phyloP scores from a whole-genome alignment of 768 basidiomycete species.

The Fistulinella prunicolor region DNA sequence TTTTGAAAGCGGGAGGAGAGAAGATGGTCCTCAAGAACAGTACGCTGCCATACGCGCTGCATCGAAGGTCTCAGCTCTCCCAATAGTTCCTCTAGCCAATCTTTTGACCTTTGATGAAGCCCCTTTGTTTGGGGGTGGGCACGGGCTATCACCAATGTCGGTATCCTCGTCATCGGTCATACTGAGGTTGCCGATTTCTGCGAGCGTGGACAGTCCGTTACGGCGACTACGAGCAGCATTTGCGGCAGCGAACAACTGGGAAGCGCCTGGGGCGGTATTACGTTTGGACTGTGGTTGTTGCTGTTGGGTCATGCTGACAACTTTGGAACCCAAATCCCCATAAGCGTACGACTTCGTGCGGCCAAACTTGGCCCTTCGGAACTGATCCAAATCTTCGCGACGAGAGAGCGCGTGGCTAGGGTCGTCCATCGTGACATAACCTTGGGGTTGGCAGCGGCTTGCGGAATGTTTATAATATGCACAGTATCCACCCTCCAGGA shows the following conservation, averaged over 20 bases:
- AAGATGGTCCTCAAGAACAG: constrained; percentile 29
- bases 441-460: constrained; percentile 71
- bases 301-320: constrained; percentile 34
- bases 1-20: constrained; percentile 5
- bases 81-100: constrained; percentile 44
- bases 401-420: constrained; percentile 78
- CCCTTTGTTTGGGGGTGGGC: constrained; percentile 71
- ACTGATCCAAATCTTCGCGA: constrained; percentile 84
- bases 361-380: constrained; percentile 84
- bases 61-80: constrained; percentile 68
- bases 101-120: constrained; percentile 58
- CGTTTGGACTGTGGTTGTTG: constrained; percentile 51
- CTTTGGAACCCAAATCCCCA: constrained; percentile 63
- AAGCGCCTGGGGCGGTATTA: constrained; percentile 62
- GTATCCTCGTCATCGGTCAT: constrained; percentile 73
- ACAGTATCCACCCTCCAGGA: constrained; percentile 95
- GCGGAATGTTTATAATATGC: constrained; percentile 73
- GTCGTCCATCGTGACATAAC: constrained; percentile 95
- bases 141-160: constrained; percentile 84
- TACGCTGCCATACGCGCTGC: constrained; percentile 52
- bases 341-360: constrained; percentile 92
- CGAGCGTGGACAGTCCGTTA: constrained; percentile 58
- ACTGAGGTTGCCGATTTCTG: constrained; percentile 62
- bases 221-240: constrained; percentile 66
- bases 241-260: constrained; percentile 63